phyloP scores from a whole-genome alignment of 768 basidiomycete species.

The Boletus sp. region DNA sequence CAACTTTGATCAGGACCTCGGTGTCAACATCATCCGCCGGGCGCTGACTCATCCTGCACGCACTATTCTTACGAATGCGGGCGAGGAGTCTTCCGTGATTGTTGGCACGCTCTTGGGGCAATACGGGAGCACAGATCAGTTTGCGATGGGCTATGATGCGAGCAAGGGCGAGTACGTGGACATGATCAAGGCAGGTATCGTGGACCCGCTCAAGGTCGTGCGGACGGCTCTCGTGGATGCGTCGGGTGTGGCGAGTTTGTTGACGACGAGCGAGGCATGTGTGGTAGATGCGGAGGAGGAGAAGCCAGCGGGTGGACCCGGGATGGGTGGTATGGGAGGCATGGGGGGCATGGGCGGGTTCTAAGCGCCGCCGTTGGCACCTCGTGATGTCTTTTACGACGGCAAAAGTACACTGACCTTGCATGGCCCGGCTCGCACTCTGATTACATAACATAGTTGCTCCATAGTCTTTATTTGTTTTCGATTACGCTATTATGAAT shows the following conservation, averaged over 20 bases:
- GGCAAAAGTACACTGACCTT: too few relatives aligned
- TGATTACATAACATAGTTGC: neutral
- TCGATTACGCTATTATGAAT: neutral
- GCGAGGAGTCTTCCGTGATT: constrained; percentile 90
- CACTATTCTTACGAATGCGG: constrained; percentile 90
- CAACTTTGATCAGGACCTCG: constrained; percentile 98
- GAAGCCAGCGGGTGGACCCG: constrained; percentile 51
- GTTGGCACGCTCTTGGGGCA: constrained; percentile 77
- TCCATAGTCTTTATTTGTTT: neutral
- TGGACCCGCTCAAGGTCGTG: constrained; percentile 96
- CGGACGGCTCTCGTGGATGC: constrained; percentile 91
- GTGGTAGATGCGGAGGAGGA: constrained; percentile 90
- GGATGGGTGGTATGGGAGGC: constrained; percentile 61
- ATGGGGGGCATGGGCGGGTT: constrained; percentile 56
- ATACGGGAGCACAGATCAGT: constrained; percentile 73
- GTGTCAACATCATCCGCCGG: constrained; percentile 86
- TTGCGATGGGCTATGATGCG: constrained; percentile 87
- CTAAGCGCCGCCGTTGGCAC: constrained; percentile 19
- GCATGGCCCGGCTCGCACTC: too few relatives aligned
- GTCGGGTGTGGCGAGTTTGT: constrained; percentile 84
- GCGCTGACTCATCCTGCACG: constrained; percentile 82
- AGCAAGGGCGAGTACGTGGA: constrained; percentile 89
- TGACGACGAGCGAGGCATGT: constrained; percentile 91
- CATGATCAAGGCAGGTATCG: constrained; percentile 92
- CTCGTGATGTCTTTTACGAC: too few relatives aligned